These are phyloP conservation scores for Tanacetum coccineum DNA, from an alignment of 129 eudicot genomes.

Conservation along the genomic window DNA sequence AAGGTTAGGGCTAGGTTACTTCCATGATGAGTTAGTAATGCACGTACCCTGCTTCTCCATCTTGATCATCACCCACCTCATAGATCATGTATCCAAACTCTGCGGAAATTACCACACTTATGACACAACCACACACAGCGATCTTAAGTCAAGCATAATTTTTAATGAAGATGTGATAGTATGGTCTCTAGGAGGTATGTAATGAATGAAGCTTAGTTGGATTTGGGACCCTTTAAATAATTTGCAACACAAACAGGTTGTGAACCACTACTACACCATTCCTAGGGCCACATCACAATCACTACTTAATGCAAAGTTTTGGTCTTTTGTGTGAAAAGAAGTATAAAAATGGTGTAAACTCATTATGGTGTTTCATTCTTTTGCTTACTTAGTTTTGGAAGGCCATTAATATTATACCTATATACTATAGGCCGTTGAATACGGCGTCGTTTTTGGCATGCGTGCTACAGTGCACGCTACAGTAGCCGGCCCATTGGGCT, in stretches of 20 bases:
- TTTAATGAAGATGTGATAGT: constrained; percentile 31
- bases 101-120: neutral
- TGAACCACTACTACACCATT: constrained; percentile 33
- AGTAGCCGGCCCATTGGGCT: no score
- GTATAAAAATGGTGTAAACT: constrained; percentile 14
- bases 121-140: neutral
- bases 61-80: constrained; percentile 85
- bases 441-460: no score
- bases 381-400: no score
- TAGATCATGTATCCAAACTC: constrained; percentile 17
- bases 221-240: constrained; percentile 19
- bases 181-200: constrained; percentile 14
- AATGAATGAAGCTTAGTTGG: constrained; percentile 26
- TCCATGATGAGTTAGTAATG: constrained; percentile 63
- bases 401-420: no score
- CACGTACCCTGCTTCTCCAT: constrained; percentile 99
- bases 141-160: constrained; percentile 27
- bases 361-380: neutral
- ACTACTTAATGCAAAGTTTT: constrained; percentile 22
- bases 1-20: neutral
- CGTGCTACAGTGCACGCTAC: no score
- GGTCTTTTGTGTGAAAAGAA: constrained; percentile 18
- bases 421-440: no score
- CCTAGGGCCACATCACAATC: constrained; percentile 29
- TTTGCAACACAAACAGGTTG: constrained; percentile 40